Evolutionary conservation across 2,329 filamentous ascomycete genomes (phyloP), one percentile per base, ranked within the genome.

Genomic region (Sclerotinia spermophila): DNA sequence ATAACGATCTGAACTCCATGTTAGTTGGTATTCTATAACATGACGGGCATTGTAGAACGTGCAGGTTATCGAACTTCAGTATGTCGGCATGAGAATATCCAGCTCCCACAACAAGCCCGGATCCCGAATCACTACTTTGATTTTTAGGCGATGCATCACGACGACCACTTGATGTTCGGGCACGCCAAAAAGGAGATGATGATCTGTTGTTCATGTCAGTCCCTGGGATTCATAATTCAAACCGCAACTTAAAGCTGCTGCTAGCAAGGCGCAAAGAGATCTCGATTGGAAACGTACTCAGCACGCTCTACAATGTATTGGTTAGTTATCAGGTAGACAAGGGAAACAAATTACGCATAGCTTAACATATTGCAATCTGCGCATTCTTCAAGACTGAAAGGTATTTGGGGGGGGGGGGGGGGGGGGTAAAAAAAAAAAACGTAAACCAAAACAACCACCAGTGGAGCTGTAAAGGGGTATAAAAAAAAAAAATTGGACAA

Each of bases 71-170:
- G 78, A 95, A 91, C 81, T 95, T 97, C 77, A 97, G 86, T 79
- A 97, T 93, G 82, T 98, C 94, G 40, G 95, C 93, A 81, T 99
- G 96, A 21, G 96, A 98, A 80, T 99, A 99, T 60, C 94, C 91
- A 70, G 96, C 96, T 76, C 96, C 96, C 72, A 98, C 92, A 48
- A 99, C 92, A 73, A 95, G 87, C 77, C 85, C 88, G 66, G 89
- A 83, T 77, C 84, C 51, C 24, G 68, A 59, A 76, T 92, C 90
- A 79, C 87, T 86, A 67, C 83, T 79, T 76, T 83, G 74, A 77
- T 85, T 86, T 79, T 86, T 89, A 48, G 85, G 81, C 27, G 83
- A 82, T 71, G 82, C 78, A 82, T 83, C 84, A 82, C 79, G 83
- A 81, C 82, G 87, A 83, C 80, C 86, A 85, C 85, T 82, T 82